These are phyloP conservation scores for Coemansia sp. DNA, from an alignment of 192 early-diverging fungal genomes.

Conservation along the genomic window DNA sequence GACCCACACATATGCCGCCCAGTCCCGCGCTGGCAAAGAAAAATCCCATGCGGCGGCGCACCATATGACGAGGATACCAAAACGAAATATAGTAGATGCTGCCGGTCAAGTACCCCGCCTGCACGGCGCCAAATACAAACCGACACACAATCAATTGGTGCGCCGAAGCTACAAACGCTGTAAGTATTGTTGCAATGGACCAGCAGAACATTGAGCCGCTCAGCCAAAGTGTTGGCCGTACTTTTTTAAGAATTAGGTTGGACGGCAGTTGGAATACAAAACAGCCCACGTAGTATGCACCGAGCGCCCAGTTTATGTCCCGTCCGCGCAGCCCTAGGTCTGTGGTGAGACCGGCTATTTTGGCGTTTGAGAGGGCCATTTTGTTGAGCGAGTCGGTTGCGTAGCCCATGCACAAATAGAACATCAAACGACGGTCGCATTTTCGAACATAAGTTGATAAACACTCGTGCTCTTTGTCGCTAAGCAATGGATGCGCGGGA, in stretches of 20 bases:
- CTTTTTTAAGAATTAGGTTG: slow-evolving; percentile 40
- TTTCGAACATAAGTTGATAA: slow-evolving; percentile 35
- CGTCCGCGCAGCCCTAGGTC: slow-evolving; percentile 30
- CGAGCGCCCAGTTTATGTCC: slow-evolving; percentile 39
- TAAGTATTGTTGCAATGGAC: slow-evolving; percentile 33
- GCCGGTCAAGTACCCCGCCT: slow-evolving; percentile 48
- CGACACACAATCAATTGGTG: slow-evolving; percentile 17
- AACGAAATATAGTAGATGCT: slow-evolving; percentile 50
- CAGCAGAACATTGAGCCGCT: slow-evolving; percentile 32
- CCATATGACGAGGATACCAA: slow-evolving; percentile 44
- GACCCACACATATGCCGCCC: slow-evolving; percentile 40
- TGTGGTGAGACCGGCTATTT: slow-evolving; percentile 31
- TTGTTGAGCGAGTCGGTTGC: slow-evolving; percentile 46
- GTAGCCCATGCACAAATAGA: slow-evolving; percentile 44
- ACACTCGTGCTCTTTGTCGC: slow-evolving; percentile 18
- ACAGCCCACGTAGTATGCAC: slow-evolving; percentile 44
- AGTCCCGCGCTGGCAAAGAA: slow-evolving; percentile 46
- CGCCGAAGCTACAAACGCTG: slow-evolving; percentile 16
- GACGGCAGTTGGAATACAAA: slow-evolving; percentile 50
- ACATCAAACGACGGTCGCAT: slow-evolving; percentile 43
- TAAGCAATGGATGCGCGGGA: not conserved
- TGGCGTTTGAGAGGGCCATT: slow-evolving; percentile 47
- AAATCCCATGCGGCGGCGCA: slow-evolving; percentile 43
- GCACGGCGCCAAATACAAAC: slow-evolving; percentile 47
- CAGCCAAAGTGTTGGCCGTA: slow-evolving; percentile 38